Base-by-base conservation (phyloP, 768 basidiomycete species). In the Tricholoma furcatifolium region DNA sequence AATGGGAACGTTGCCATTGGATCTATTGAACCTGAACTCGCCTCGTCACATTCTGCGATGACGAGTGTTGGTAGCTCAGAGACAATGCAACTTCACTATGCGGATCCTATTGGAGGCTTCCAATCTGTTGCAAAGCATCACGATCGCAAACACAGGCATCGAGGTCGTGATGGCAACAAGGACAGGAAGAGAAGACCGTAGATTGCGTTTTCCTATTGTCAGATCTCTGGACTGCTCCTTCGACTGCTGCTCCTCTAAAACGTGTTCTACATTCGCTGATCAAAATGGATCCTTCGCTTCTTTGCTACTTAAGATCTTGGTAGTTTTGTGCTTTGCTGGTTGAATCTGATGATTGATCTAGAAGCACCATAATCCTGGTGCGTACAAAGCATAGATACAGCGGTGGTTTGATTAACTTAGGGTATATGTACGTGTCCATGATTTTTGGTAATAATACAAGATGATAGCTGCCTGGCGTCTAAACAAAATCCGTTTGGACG, bases 71-170 rank as follows among this genome's bases (percentile, higher is more conserved):
- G 46, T 12, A 20, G 47, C 31, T 14, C 46, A 15, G 49, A 48
- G 24, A 51, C 55, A 15, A 51, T 54, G 56, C 39, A 43, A n/a
- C 31, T 47, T 38, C 43, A 50, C 21, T 55, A 58, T 62, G 63
- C 63, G 55, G 64, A 66, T 62, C 62, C 60, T 12, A 30, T 23
- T 52, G 62, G 61, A 54, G 65, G 64, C n/a, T 56, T 63, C 24
- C 53, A 57, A 18, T 60, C 62, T 56, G 45, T 51, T 36, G 31
- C 24, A 10, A 54, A 47, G 47, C 20, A 43, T 36, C 27, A 21
- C 24, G 34, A 41, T 10, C 40, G 42, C 42, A 40, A 17, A 23
- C 24, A 24, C 39, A 21, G 40, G 15, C 39, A 54, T 47, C 47
- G 53, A 38, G 24, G 50, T 55, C 50, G 43, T 46, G 41, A 59